Conservation (phyloP, 768 basidiomycete species). For the Boletus reticulatus region DNA sequence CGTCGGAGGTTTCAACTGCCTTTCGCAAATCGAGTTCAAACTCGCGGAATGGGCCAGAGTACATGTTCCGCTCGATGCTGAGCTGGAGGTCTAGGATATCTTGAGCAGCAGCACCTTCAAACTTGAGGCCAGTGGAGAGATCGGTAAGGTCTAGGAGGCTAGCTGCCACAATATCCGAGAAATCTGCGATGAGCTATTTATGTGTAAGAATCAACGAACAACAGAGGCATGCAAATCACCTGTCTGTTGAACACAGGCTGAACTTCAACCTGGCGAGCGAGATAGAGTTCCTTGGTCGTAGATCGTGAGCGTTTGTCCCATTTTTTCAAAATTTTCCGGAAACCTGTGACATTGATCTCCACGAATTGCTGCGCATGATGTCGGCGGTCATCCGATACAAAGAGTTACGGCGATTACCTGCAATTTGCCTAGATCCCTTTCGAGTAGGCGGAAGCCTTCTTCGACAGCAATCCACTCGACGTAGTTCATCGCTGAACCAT, state of each 20-base stretch:
- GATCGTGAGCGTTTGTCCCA: slow-evolving; percentile 97
- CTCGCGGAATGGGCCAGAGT: slow-evolving; percentile 78
- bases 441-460: slow-evolving; percentile 92
- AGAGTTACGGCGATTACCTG: slow-evolving; percentile 55
- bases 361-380: slow-evolving; percentile 75
- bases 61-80: slow-evolving; percentile 54
- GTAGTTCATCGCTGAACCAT: slow-evolving; percentile 54
- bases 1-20: slow-evolving; percentile 64
- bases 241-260: slow-evolving; percentile 97
- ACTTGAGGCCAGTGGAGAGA: slow-evolving; percentile 68
- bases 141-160: slow-evolving; percentile 80
- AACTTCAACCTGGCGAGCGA: slow-evolving; percentile 96
- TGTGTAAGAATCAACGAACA: slow-evolving; percentile 7
- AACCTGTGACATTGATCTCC: slow-evolving; percentile 95
- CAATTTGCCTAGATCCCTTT: slow-evolving; percentile 91
- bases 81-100: slow-evolving; percentile 76
- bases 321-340: slow-evolving; percentile 96
- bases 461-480: slow-evolving; percentile 96
- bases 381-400: slow-evolving; percentile 12
- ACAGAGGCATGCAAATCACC: slow-evolving; percentile 40
- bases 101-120: slow-evolving; percentile 75
- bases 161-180: slow-evolving; percentile 88
- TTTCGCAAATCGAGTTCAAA: slow-evolving; percentile 85
- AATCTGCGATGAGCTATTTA: slow-evolving; percentile 83
- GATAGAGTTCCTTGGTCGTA: slow-evolving; percentile 94